Base-by-base conservation (phyloP, 768 basidiomycete species). In the Exidia glandulosa region DNA sequence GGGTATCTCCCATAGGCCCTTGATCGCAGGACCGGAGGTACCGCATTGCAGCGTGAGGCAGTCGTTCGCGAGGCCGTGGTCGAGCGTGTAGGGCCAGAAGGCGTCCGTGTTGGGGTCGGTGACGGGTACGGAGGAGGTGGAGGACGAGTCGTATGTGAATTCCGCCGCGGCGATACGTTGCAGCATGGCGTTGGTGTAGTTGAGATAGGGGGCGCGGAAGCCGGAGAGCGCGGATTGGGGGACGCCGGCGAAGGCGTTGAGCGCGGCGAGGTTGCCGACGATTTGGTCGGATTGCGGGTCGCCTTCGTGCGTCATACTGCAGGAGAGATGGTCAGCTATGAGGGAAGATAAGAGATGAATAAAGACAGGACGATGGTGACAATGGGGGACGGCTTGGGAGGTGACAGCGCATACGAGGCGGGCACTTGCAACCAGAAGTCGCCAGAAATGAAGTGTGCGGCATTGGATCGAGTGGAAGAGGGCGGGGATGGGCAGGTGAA, bases 1-100 rank as follows among this genome's bases (percentile, higher is more conserved):
- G 1, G 89, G 89, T 58, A 89, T 77, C 71, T 90, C 87, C 89
- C 89, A 91, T 66, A 91, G 79, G 3, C 89, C 88, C 25, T 87
- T 85, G 2, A 90, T 73, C 63, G 81, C 79, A 5, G 86, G 85
- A 30, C 76, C 79, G 0, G 69, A 66, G 10, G 41, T 19, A 1
- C 41, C 41, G 41, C 41, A 45, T 14, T 45, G 16, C 3, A 83
- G 77, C 7, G 72, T 69, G 60, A 88, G 69, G 64, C 89, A 91
- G 66, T 90, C 79, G 67, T 91, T 91, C 25, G 88, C 85, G 73
- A 91, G 75, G 23, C 89, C 89, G 66, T 86, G 67, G 69, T 91
- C 89, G 57, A 91, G 78, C 0, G 86, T 87, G 69, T 90, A 90
- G 0, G 89, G 89, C 89, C 89, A 91, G 70, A 69, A 90, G 3